Base-by-base conservation (phyloP, 352 stramenopile genomes). In the Pythium scleroteichum region DNA sequence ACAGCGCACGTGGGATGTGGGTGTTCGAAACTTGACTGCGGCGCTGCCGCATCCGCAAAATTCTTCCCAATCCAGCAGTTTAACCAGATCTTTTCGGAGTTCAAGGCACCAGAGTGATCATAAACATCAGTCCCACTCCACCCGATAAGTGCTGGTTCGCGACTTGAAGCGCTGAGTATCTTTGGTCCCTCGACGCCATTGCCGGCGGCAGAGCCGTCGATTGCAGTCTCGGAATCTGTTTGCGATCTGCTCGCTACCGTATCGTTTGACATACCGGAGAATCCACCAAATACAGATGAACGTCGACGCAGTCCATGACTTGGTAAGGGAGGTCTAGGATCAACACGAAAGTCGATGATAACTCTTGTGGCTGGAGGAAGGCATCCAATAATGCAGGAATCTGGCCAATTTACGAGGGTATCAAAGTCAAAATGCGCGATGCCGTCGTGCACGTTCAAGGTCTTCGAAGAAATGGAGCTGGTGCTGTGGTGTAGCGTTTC, bases 201-300 rank as follows among this genome's bases (percentile, higher is more conserved):
- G 5, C 5, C 29, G 10, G 5, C 29, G 5, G 10, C 29, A 35
- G 29, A 35, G 5, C 10, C 29, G 10, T 5, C 29, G 29, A 35
- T 10, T 10, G 5, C 29, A 35, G 5, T 35, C 5, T 35, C 10
- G 29, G 10, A 35, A 10, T 35, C 29, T 35, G 29, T 10, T 35
- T 10, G 29, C 29, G 29, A 35, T 35, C 29, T 35, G 29, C 29
- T 35, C 29, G 29, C 29, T 35, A 35, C 29, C 29, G 10, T 10
- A 35, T 35, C 29, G 29, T 35, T 35, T 35, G 29, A 10, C 5
- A 35, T 10, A 35, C 29, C 10, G 29, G 38, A n/a, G 38, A 66
- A 44, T 1, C 58, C 44, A 17, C 47, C 12, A 22, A 66, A 66
- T 4, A 66, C 29, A 1, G 58, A 55, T n/a, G 58, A 66, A 22